Base-by-base conservation (phyloP, 2,329 filamentous ascomycete species). In the Ophiocordyceps polyrhachis-furcata region DNA sequence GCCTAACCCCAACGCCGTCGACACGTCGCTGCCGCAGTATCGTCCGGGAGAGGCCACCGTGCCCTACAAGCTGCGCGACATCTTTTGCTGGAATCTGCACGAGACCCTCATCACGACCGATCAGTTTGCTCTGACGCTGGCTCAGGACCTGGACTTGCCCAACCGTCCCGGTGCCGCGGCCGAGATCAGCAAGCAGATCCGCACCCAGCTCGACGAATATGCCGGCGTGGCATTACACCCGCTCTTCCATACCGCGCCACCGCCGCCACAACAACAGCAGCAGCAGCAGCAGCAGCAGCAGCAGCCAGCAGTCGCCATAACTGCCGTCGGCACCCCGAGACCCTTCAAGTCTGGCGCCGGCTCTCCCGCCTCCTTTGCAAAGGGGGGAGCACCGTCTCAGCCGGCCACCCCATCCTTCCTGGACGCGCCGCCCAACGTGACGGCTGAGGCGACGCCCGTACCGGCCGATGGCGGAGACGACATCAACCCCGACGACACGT, bases 51-150 rank as follows among this genome's bases (percentile, higher is more conserved):
- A 95, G 49, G 64, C 76, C 49, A 87, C 87, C 14, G 79, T 87
- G 1, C 82, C 85, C 3, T 95, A 87, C 62, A 78, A 91, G 49
- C 70, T 98, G 46, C 87, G 93, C 55, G 91, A 98, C 55, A 82
- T 84, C n/a, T 96, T 98, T 55, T 66, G 95, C 44, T 98, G 91
- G 91, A 98, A 98, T 55, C 71, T 98, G 14, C 89, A 96, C 62
- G 91, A 98, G 65, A 83, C 85, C 0, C 69, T 95, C 47, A 83
- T 88, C 44, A 98, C 91, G 0, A 93, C 91, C 1, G 91, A 98
- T 57, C 83, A 93, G 56, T 98, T 96, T 58, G 91, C 91, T n/a
- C 76, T 83, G 53, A 79, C 74, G 2, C 77, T 96, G 51, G 88
- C 93, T 1, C 85, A 93, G 51, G 91, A 98, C 58, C 72, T 98